These are phyloP conservation scores for Calendula officinalis DNA, from an alignment of 129 eudicot species.

Conservation along the genomic window DNA sequence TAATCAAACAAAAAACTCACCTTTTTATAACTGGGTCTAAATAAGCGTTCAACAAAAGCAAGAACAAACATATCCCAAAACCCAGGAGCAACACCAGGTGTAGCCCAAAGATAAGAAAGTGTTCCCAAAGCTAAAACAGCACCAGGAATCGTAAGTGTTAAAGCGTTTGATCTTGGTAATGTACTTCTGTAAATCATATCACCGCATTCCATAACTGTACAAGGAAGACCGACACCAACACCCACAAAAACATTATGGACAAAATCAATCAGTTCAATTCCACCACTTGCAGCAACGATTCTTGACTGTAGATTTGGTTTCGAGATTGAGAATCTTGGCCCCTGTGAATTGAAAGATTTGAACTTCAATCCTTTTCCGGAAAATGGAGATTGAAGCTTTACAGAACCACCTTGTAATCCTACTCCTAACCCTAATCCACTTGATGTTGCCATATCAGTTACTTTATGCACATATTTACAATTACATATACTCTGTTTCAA, in stretches of 20 bases:
- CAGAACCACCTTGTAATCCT: constrained; percentile 42
- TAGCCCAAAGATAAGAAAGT: constrained; percentile 96
- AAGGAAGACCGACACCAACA: constrained; percentile 97
- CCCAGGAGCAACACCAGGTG: constrained; percentile 99
- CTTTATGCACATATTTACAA: constrained; percentile 18
- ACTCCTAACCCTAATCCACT: constrained; percentile 46
- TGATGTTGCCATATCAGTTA: constrained; percentile 55
- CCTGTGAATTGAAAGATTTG: constrained; percentile 34
- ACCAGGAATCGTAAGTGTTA: constrained; percentile 83
- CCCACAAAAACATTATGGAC: constrained; percentile 78
- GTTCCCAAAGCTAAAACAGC: constrained; percentile 78
- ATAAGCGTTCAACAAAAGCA: constrained; percentile 87
- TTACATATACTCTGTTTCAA: constrained; percentile 21
- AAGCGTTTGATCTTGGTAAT: constrained; percentile 70
- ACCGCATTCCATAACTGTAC: constrained; percentile 99
- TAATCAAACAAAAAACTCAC: constrained; percentile 24
- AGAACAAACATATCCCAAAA: constrained; percentile 99
- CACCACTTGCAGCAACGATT: constrained; percentile 58
- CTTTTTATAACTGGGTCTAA: constrained; percentile 80
- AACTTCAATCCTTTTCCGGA: constrained; percentile 58
- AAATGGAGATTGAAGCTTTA: constrained; percentile 49
- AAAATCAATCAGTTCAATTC: constrained; percentile 43
- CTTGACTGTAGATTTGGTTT: constrained; percentile 44
- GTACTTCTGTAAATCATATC: constrained; percentile 95
- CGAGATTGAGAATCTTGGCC: constrained; percentile 33